phyloP scores from a whole-genome alignment of 2,329 filamentous ascomycete genomes.

The Zymoseptoria crescenta region DNA sequence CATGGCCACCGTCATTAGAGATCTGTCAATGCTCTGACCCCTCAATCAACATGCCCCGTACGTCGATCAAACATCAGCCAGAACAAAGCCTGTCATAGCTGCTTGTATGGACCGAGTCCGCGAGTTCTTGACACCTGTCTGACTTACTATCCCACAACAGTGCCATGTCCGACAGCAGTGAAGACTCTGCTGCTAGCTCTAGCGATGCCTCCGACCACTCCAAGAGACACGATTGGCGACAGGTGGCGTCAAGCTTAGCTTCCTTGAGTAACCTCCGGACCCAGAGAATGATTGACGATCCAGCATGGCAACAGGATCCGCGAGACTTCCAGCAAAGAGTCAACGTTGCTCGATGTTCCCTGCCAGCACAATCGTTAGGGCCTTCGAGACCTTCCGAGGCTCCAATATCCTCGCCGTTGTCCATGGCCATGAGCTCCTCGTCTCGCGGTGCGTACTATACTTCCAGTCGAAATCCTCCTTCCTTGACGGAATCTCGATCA shows the following conservation, averaged over 20 bases:
- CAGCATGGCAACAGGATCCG: not conserved
- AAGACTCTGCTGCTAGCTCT: not conserved
- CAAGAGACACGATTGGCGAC: not conserved
- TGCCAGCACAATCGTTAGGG: not conserved
- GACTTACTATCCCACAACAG: not conserved
- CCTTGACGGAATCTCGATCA: slow-evolving; percentile 5
- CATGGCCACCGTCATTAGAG: not conserved
- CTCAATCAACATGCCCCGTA: not conserved
- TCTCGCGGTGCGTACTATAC: not conserved
- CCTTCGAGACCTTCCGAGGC: slow-evolving; percentile 4
- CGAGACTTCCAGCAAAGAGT: not conserved
- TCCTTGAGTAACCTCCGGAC: not conserved
- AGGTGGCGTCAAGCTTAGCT: slow-evolving; percentile 1
- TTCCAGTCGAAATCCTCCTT: slow-evolving; percentile 2
- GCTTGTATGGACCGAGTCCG: not conserved
- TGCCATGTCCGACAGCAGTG: not conserved
- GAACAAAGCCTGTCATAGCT: not conserved
- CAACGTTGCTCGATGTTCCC: slow-evolving; percentile 1
- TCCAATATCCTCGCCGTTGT: not conserved
- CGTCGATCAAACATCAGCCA: not conserved
- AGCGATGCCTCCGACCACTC: not conserved
- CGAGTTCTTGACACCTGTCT: not conserved
- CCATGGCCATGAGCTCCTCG: not conserved
- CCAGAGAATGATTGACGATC: not conserved
- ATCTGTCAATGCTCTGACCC: not conserved